These are phyloP conservation scores for Neurospora sp. DNA, from an alignment of 495 filamentous ascomycete species.

Conservation along the genomic window DNA sequence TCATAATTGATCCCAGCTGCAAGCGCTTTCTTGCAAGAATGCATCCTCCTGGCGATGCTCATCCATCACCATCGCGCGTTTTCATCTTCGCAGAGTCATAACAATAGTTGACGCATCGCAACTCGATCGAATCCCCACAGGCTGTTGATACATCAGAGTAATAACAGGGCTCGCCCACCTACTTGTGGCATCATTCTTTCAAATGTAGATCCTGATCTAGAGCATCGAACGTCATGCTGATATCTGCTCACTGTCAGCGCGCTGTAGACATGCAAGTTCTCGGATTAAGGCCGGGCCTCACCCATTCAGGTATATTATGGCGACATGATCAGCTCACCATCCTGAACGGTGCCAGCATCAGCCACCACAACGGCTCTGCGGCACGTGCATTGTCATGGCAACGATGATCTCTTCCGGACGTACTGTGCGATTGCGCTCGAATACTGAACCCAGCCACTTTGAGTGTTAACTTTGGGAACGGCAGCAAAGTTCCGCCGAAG, in stretches of 20 bases:
- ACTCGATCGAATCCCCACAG: not conserved
- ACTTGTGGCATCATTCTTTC: not conserved
- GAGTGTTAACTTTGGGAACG: not conserved
- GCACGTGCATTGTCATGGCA: not conserved
- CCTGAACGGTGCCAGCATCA: not conserved
- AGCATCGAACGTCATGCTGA: not conserved
- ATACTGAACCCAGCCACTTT: not conserved
- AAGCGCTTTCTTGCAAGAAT: not conserved
- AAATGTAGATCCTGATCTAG: not conserved
- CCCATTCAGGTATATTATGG: not conserved
- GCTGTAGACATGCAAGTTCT: not conserved
- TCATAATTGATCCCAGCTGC: not conserved
- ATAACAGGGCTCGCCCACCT: not conserved
- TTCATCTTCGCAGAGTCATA: not conserved
- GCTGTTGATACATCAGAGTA: not conserved
- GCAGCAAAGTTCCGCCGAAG: not conserved
- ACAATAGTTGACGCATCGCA: not conserved
- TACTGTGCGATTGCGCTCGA: not conserved
- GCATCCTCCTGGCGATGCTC: not conserved
- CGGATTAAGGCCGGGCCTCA: not conserved
- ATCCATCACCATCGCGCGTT: not conserved
- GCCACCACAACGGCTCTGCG: not conserved
- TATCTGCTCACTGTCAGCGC: not conserved
- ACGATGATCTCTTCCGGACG: not conserved
- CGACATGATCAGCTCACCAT: not conserved